Conservation (phyloP, 768 basidiomycete species). For the Suillus variegatus region DNA sequence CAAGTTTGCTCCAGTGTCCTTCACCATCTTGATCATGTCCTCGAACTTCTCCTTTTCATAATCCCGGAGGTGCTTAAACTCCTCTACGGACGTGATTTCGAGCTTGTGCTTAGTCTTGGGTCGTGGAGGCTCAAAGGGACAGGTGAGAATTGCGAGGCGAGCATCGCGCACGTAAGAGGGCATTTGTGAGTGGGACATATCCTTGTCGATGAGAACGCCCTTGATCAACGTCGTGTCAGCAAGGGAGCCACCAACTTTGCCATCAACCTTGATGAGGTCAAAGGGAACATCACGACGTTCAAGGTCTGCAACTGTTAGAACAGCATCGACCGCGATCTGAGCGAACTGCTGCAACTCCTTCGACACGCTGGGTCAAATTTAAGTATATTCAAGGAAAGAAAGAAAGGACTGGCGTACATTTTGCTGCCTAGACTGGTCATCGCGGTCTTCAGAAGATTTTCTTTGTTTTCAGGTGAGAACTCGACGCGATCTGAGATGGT, state of each 20-base stretch:
- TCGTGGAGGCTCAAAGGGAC: slow-evolving; percentile 97
- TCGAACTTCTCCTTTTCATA: slow-evolving; percentile 97
- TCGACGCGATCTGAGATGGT: slow-evolving; percentile 87
- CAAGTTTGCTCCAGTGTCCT: slow-evolving; percentile 95
- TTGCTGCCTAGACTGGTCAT: slow-evolving; percentile 97
- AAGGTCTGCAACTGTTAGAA: slow-evolving; percentile 92
- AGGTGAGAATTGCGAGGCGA: slow-evolving; percentile 93
- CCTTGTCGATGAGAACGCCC: slow-evolving; percentile 98
- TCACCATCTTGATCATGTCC: slow-evolving; percentile 96
- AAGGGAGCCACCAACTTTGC: slow-evolving; percentile 96
- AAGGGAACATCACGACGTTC: slow-evolving; percentile 94
- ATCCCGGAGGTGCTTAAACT: slow-evolving; percentile 90
- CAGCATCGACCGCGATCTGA: slow-evolving; percentile 96
- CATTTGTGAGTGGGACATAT: slow-evolving; percentile 99
- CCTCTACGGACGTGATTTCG: slow-evolving; percentile 95
- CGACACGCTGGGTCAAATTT: slow-evolving; percentile 70
- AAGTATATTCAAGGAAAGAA: neutral
- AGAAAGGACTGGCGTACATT: slow-evolving; percentile 63
- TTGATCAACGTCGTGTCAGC: slow-evolving; percentile 94
- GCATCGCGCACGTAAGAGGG: slow-evolving; percentile 86
- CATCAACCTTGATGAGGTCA: slow-evolving; percentile 98
- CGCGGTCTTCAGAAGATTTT: slow-evolving; percentile 89
- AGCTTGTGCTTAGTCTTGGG: slow-evolving; percentile 99
- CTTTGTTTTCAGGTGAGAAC: slow-evolving; percentile 79
- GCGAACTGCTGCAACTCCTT: slow-evolving; percentile 96